Percentiles rank a stretch among this genome's conserved stretches.
phyloP scores from a whole-genome alignment of 2,329 filamentous ascomycete genomes.

The Sporothrix inflata region DNA sequence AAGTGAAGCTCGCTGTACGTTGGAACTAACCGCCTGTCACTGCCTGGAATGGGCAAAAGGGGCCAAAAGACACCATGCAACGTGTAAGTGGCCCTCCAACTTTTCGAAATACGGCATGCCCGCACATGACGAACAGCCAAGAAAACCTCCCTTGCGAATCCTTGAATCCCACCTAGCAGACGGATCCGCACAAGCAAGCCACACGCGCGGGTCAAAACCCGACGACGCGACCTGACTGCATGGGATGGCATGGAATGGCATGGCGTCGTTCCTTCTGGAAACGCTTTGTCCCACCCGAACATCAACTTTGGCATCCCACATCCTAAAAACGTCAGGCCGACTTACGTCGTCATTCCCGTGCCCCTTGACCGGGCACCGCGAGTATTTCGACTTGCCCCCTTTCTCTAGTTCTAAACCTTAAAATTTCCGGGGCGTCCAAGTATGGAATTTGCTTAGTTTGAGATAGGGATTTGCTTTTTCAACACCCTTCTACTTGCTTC shows the following conservation, averaged over 20 bases:
- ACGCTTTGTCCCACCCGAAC: neutral
- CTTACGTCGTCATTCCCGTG: neutral
- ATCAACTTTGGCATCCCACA: neutral
- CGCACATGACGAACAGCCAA: neutral
- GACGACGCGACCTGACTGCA: neutral
- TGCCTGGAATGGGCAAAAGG: neutral
- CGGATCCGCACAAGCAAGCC: neutral
- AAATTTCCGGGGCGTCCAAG: neutral
- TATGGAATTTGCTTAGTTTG: neutral
- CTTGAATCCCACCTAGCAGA: neutral
- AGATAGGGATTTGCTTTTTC: constrained; percentile 16
- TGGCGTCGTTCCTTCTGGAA: neutral
- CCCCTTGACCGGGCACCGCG: neutral
- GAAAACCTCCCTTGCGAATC: neutral
- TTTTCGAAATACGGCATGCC: neutral
- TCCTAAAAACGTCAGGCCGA: neutral
- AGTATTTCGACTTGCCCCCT: constrained; percentile 2
- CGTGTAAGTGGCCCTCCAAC: neutral
- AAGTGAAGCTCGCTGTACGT: neutral
- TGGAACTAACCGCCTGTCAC: neutral
- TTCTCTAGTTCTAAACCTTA: constrained; percentile 13
- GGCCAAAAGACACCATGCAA: neutral
- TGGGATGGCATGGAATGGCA: neutral
- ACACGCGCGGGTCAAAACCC: neutral
- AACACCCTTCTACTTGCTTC: neutral